Percentiles rank a stretch among this genome's conserved stretches.
Conservation (phyloP, 2,329 filamentous ascomycete species). For the Ceratocystis variospora region DNA sequence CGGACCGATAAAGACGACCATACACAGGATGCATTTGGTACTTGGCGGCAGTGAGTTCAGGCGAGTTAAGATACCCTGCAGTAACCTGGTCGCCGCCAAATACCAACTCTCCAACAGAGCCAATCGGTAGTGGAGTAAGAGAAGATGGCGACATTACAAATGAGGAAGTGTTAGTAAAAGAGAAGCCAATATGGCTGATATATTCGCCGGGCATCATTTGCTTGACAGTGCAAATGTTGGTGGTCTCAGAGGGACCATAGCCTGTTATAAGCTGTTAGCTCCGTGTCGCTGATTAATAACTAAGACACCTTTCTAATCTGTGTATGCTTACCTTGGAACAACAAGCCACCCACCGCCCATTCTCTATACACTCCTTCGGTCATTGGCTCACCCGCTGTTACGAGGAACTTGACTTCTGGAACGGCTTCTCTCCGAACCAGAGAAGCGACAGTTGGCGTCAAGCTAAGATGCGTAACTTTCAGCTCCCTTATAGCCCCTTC, state of each 20-base stretch:
- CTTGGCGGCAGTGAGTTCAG: slow-evolving; percentile 47
- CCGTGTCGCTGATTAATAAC: too few species aligned
- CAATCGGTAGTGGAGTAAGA: slow-evolving; percentile 46
- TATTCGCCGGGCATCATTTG: slow-evolving; percentile 43
- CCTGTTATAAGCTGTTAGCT: slow-evolving; percentile 26
- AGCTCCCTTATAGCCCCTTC: slow-evolving; percentile 51
- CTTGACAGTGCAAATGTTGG: slow-evolving; percentile 72
- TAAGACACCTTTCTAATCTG: too few species aligned
- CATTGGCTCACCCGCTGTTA: slow-evolving; percentile 70
- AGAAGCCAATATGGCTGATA: slow-evolving; percentile 62
- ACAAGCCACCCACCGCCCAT: slow-evolving; percentile 45
- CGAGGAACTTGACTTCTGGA: slow-evolving; percentile 58
- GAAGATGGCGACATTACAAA: slow-evolving; percentile 42
- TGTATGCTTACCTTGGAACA: slow-evolving; percentile 51
- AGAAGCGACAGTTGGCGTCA: slow-evolving; percentile 74
- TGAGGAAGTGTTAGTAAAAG: slow-evolving; percentile 61
- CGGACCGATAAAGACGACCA: slow-evolving; percentile 67
- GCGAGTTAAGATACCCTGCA: slow-evolving; percentile 56
- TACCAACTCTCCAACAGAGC: slow-evolving; percentile 68
- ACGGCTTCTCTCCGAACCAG: slow-evolving; percentile 56
- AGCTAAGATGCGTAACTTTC: slow-evolving; percentile 61
- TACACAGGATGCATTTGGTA: slow-evolving; percentile 55
- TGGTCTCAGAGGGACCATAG: slow-evolving; percentile 76
- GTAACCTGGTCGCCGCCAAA: slow-evolving; percentile 76
- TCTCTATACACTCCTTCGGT: slow-evolving; percentile 53